phyloP scores from a whole-genome alignment of 2,329 filamentous ascomycete species.

The Aureobasidium lini region DNA sequence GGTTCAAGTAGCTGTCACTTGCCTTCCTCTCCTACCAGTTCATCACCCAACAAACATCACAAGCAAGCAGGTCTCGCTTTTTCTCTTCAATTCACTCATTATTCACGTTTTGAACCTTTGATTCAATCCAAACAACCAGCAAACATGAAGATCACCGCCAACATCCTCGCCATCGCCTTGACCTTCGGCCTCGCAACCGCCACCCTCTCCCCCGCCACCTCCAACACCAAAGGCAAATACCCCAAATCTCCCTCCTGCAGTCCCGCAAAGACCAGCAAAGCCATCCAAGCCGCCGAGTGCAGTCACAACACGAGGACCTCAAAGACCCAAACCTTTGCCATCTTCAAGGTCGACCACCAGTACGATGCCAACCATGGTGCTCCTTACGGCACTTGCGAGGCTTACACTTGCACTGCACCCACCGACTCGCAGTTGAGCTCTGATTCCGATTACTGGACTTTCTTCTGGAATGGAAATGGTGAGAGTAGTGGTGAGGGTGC shows the following conservation, averaged over 20 bases:
- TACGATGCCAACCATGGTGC: constrained; percentile 38
- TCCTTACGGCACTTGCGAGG: constrained; percentile 42
- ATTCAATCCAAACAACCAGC: not conserved
- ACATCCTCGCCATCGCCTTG: constrained; percentile 8
- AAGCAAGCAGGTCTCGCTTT: constrained; percentile 9
- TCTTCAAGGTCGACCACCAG: constrained; percentile 39
- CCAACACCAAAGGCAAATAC: constrained; percentile 31
- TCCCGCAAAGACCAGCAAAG: constrained; percentile 27
- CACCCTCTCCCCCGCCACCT: constrained; percentile 30
- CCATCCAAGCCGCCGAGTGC: constrained; percentile 38
- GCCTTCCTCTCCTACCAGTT: not conserved
- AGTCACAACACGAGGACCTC: constrained; percentile 34
- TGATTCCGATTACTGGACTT: constrained; percentile 35
- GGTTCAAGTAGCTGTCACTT: not conserved
- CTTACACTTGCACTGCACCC: constrained; percentile 35
- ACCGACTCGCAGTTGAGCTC: constrained; percentile 24
- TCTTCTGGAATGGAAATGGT: constrained; percentile 29
- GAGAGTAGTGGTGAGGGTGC: constrained; percentile 27
- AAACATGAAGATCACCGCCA: constrained; percentile 5
- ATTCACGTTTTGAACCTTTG: not conserved
- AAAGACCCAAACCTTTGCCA: constrained; percentile 32
- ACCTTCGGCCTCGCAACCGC: constrained; percentile 21
- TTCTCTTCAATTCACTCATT: not conserved
- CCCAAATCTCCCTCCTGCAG: constrained; percentile 23
- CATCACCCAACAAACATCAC: not conserved